These are phyloP conservation scores for Sphagnum magellanicum DNA, from an alignment of 228 moss, liverwort and hornwort species.

Conservation along the genomic window DNA sequence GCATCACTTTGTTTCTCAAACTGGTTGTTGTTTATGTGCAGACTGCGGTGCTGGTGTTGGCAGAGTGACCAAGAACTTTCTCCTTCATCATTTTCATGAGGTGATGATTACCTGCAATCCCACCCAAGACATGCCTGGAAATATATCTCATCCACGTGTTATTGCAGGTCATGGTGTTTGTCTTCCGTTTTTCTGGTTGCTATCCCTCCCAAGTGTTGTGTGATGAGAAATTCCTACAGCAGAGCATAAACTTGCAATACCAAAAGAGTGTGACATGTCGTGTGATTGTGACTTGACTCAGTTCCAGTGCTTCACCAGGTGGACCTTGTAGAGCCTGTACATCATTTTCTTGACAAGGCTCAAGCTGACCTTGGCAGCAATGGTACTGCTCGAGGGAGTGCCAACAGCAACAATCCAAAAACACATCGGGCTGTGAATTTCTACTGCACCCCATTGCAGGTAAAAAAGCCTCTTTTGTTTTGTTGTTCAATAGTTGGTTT, in stretches of 20 bases:
- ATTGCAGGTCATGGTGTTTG: too few relatives aligned
- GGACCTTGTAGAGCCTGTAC: slow-evolving; percentile 82
- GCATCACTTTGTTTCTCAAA: too few relatives aligned
- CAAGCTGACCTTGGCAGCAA: slow-evolving; percentile 32
- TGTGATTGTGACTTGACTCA: slow-evolving; percentile 37
- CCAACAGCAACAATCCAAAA: slow-evolving; percentile 5
- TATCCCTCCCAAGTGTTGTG: too few relatives aligned
- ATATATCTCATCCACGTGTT: too few relatives aligned
- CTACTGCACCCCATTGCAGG: slow-evolving; percentile 60
- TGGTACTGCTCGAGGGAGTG: not conserved
- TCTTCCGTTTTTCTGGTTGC: too few relatives aligned
- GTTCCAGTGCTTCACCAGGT: slow-evolving; percentile 64
- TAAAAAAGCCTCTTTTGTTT: slow-evolving; percentile 3
- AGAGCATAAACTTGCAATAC: too few relatives aligned
- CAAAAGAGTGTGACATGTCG: not conserved
- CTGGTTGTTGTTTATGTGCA: slow-evolving; percentile 15
- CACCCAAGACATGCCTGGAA: too few relatives aligned
- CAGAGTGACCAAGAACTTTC: slow-evolving; percentile 84
- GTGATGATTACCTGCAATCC: slow-evolving; percentile 15
- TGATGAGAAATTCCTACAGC: too few relatives aligned
- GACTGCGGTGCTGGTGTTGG: slow-evolving; percentile 99
- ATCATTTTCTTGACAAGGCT: slow-evolving; percentile 62
- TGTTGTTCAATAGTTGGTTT: slow-evolving; percentile 7
- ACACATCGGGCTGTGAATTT: slow-evolving; percentile 54
- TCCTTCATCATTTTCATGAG: slow-evolving; percentile 79